phyloP scores from a whole-genome alignment of 352 stramenopile genomes.

The Phytophthora macrochlamydospora region DNA sequence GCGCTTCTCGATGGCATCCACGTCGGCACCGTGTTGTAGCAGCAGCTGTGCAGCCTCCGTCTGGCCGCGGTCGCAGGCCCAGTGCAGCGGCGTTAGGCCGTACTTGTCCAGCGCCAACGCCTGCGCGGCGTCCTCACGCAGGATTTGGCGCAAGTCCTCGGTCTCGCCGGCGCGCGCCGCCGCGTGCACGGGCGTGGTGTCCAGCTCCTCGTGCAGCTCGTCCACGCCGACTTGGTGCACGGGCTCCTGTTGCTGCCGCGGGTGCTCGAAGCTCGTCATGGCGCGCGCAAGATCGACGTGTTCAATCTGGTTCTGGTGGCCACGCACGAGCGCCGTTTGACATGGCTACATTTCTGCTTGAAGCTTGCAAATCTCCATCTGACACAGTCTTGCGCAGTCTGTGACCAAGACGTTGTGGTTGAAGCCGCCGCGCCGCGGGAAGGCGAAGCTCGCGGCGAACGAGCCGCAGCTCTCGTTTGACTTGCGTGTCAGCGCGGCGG shows the following conservation, averaged over 20 bases:
- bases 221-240: conserved; percentile 28
- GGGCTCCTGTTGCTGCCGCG: conserved; percentile 18
- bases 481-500: background rate
- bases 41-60: conserved; percentile 32
- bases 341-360: background rate
- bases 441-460: background rate
- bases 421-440: background rate
- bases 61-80: conserved; percentile 68
- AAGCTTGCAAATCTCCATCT: no score
- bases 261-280: conserved; percentile 32
- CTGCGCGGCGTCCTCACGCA: conserved; percentile 35
- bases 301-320: no score
- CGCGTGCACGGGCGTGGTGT: conserved; percentile 65
- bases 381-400: no score
- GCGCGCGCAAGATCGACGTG: no score
- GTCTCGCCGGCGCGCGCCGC: conserved; percentile 54
- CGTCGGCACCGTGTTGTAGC: conserved; percentile 44
- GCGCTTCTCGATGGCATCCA: conserved; percentile 60
- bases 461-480: background rate
- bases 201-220: conserved; percentile 30
- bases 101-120: conserved; percentile 66
- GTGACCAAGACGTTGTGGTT: background rate
- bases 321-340: background rate
- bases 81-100: conserved; percentile 71
- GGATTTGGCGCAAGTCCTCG: conserved; percentile 40